Evolutionary conservation across 805 yeast species (phyloP), one percentile per base, ranked within the genome.

Genomic region (Monosporozyma solicola): DNA sequence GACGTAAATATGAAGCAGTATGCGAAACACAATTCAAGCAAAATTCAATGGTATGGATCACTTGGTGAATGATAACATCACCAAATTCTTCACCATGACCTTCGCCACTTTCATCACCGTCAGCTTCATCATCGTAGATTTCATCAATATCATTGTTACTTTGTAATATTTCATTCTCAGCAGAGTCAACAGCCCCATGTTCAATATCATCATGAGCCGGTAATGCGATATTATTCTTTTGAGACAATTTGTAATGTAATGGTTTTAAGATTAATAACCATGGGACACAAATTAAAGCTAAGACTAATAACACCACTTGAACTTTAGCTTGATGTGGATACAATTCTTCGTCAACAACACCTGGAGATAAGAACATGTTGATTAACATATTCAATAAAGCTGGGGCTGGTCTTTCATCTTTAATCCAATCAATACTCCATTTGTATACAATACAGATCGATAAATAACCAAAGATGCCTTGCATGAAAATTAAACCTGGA

Each of bases 1-100:
- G 72, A 68, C 91, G 76, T 60, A 85, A 73, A 62, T 85, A 85
- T 1, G 90, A 85, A 2, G 91, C 91, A 0, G 91, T 85, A 61
- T 85, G 91, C 3, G 87, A 82, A 35, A 85, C 89, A 73, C 89
- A 83, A 66, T 85, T 85, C 61, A 85, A 75, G 64, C 91, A 85
- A 66, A 85, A 85, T 65, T 85, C 91, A 66, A 85, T 85, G 3
- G 91, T 85, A 65, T 85, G 89, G 59, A 85, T 85, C 33, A 85
- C 90, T 67, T 85, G 91, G 63, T 85, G 88, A 56, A 85, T 84
- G 74, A 85, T 80, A 22, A 85, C 73, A 62, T 85, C 91, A 51
- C 88, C 85, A 65, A 84, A 80, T 51, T 73, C 71, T 48, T 67
- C 74, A 25, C 72, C 77, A 52, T 72, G 75, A 44, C 70, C 75